Conservation (phyloP, 305 asterid genomes). For the Rubia peregrina region DNA sequence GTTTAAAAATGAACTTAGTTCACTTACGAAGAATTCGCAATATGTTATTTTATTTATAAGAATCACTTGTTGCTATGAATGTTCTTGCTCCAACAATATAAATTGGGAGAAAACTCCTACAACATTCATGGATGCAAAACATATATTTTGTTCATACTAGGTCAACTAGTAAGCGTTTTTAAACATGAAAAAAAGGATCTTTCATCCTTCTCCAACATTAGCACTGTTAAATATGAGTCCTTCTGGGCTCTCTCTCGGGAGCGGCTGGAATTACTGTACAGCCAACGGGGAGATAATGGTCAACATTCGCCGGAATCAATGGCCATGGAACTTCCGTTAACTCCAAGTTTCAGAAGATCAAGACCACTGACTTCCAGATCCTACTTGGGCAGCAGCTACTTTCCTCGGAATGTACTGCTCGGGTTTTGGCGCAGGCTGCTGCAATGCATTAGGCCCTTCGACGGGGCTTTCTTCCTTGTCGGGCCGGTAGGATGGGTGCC, state of each 20-base stretch:
- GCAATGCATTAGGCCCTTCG: constrained; percentile 57
- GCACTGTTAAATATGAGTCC: constrained; percentile 3
- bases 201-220: constrained; percentile 8
- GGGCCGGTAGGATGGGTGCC: constrained; percentile 61
- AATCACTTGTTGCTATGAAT: no score
- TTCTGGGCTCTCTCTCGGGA: not conserved
- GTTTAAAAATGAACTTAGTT: no score
- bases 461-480: constrained; percentile 53
- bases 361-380: constrained; percentile 70
- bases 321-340: not conserved
- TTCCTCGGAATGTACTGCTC: constrained; percentile 65
- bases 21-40: no score
- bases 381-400: constrained; percentile 82
- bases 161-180: constrained; percentile 6
- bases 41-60: no score
- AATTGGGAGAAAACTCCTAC: not conserved
- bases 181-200: not conserved
- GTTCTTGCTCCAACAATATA: no score
- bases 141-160: not conserved
- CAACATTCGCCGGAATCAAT: not conserved
- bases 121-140: constrained; percentile 7
- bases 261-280: not conserved
- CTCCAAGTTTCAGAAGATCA: constrained; percentile 17
- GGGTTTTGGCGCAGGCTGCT: constrained; percentile 40
- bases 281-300: not conserved